A percentile compares a stretch with the other conserved stretches of the same genome.
Evolutionary conservation across 139 green algal genomes (phyloP).

Genomic region (Chlamydomonas sphaeroides): DNA sequence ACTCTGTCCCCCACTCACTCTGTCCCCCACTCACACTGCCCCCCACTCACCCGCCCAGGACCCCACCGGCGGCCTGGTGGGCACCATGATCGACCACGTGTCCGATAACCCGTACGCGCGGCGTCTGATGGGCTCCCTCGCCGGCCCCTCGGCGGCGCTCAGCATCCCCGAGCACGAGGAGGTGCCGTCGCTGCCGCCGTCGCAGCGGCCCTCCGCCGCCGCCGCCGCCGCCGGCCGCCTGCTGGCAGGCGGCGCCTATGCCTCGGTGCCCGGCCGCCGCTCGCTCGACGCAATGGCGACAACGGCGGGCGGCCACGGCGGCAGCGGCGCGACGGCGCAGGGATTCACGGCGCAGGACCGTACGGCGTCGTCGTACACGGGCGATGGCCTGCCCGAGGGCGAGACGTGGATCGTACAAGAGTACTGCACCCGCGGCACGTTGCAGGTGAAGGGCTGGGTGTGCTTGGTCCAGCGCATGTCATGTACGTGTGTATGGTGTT

Average conservation of each 20-base stretch:
- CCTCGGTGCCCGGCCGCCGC: no score
- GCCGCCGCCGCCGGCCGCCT: neutral
- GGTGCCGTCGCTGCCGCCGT: neutral
- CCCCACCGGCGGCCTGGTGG: neutral
- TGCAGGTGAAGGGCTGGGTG: constrained; percentile 23
- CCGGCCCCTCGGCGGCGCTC: no score
- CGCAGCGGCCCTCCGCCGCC: neutral
- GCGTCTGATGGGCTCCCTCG: no score
- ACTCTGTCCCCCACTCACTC: no score
- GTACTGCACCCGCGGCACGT: constrained; percentile 9
- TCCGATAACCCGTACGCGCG: no score
- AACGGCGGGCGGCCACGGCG: no score
- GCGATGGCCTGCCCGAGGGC: neutral
- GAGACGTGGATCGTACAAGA: constrained; percentile 39
- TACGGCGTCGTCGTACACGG: neutral
- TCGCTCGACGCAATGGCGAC: no score
- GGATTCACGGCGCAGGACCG: no score
- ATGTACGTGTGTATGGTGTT: neutral
- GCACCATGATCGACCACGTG: constrained; percentile 30
- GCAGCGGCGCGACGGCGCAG: neutral
- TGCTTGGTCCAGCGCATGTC: neutral
- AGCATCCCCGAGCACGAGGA: no score
- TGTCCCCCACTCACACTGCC: no score
- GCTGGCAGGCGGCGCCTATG: no score
- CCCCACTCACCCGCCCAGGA: neutral